These are phyloP conservation scores for Nakaseomyces nivariensis DNA, from an alignment of 1,139 yeast genomes.

Conservation along the genomic window DNA sequence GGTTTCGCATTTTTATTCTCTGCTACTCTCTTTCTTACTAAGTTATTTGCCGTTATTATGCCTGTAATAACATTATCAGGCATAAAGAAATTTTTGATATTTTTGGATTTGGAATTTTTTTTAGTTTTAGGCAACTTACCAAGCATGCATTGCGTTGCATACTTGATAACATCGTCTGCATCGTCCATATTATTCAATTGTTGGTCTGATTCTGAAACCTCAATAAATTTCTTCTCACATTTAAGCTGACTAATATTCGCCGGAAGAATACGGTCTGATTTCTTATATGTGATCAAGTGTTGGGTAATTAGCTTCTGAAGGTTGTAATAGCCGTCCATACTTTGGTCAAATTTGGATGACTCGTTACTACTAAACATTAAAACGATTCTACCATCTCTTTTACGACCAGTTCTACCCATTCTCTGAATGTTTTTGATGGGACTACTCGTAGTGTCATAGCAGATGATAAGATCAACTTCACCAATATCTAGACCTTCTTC, in stretches of 20 bases:
- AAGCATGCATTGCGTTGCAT: constrained; percentile 41
- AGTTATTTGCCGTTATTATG: constrained; percentile 46
- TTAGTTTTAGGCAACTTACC: constrained; percentile 23
- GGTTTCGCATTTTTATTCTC: constrained; percentile 6
- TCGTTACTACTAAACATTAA: constrained; percentile 73
- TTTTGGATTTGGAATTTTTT: constrained; percentile 15
- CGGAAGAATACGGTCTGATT: constrained; percentile 63
- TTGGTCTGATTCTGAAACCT: constrained; percentile 59
- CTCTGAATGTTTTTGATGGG: constrained; percentile 91
- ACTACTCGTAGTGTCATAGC: constrained; percentile 87
- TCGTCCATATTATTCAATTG: constrained; percentile 48
- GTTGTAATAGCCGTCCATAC: constrained; percentile 74
- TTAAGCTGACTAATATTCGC: constrained; percentile 37
- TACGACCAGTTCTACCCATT: constrained; percentile 98
- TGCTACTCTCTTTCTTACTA: constrained; percentile 33
- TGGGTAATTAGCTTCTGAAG: constrained; percentile 49
- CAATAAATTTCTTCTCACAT: constrained; percentile 47
- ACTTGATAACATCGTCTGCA: constrained; percentile 58
- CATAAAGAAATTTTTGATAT: constrained; percentile 50
- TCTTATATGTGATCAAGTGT: constrained; percentile 35
- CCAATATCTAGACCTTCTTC: constrained; percentile 99
- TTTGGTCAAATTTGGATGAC: constrained; percentile 65
- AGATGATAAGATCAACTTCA: constrained; percentile 86
- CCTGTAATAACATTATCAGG: constrained; percentile 73
- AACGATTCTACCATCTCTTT: constrained; percentile 78